Base-by-base conservation (phyloP, 2,329 filamentous ascomycete species). In the Phoma sp. region DNA sequence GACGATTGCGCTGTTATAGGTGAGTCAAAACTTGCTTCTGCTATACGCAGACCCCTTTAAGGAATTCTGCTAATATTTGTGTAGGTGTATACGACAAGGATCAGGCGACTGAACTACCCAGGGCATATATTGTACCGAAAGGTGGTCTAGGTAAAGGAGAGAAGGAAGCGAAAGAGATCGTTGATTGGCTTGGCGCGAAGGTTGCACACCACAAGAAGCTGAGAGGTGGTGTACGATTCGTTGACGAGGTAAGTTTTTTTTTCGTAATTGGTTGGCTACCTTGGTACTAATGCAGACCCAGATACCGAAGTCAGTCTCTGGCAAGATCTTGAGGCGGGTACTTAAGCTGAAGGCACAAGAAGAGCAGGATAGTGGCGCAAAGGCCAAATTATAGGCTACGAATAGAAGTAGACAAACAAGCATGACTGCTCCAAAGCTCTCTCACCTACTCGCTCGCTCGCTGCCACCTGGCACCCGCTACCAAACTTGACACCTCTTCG, bases 201-300 rank as follows among this genome's bases (percentile, higher is more conserved):
- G 78, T 81, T 0, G 77, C 79, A 6, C 74, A 76, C 42, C 78
- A 81, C 49, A 81, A 81, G 73, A 74, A 74, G 46, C 61, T 81
- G 26, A 66, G 79, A 30, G 79, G 78, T 7, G 79, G 79, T 14
- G 72, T 81, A 7, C 68, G 69, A 20, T 81, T 79, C 39, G 71
- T 78, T 2, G 77, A 80, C 26, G 77, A 54, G 43, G 50, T 53
- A 29, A 53, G 38, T 47, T 7, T 7, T 17, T 12, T 18, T n/a
- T 6, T 4, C 15, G 5, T 3, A 9, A 2, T 2, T 39, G 26
- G 33, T 51, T 28, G 45, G 20, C 10, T 39, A 1, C 7, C 1
- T 21, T 7, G 23, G 23, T 25, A 25, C 23, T 25, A 25, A 25
- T 9, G 23, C 23, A 25, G 23, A 25, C 23, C 2, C 18, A 79